These are phyloP conservation scores for Scleroderma citrinum DNA, from an alignment of 768 basidiomycete genomes.

Conservation along the genomic window DNA sequence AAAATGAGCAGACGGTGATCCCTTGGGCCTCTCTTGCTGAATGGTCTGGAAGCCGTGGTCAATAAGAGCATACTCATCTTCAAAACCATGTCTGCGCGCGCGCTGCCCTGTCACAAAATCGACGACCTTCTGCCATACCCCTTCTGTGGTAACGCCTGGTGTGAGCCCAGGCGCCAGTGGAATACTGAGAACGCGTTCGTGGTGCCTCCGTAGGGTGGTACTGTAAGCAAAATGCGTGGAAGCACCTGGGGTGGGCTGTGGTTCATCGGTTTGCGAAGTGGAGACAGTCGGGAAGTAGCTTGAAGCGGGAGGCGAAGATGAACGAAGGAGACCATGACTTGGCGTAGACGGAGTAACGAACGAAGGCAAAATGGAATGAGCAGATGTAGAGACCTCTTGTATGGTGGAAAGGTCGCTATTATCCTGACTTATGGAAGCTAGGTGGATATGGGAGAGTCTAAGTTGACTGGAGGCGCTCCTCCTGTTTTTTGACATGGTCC, in stretches of 20 bases:
- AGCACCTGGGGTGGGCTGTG: constrained; percentile 59
- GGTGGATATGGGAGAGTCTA: constrained; percentile 7
- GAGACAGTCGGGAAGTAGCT: constrained; percentile 67
- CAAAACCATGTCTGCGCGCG: constrained; percentile 21
- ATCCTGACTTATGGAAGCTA: constrained; percentile 5
- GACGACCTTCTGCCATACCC: constrained; percentile 40
- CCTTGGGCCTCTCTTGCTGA: constrained; percentile 28
- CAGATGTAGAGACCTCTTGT: constrained; percentile 16
- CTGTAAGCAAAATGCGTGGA: constrained; percentile 77
- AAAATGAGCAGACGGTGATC: constrained; percentile 63
- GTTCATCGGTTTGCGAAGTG: constrained; percentile 40
- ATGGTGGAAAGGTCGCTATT: constrained; percentile 13
- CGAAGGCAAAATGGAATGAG: constrained; percentile 13
- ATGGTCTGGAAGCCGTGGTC: constrained; percentile 14
- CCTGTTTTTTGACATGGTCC: constrained; percentile 24
- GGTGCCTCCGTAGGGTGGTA: constrained; percentile 69
- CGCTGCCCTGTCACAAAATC: constrained; percentile 29
- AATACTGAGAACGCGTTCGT: constrained; percentile 41
- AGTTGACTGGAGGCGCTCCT: constrained; percentile 17
- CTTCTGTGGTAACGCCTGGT: constrained; percentile 40
- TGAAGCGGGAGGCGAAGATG: constrained; percentile 71
- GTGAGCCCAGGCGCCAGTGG: constrained; percentile 39
- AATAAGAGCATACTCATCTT: constrained; percentile 35
- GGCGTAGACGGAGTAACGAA: constrained; percentile 9
- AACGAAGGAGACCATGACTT: constrained; percentile 16